Evolutionary conservation across 352 stramenopile species (phyloP).

Genomic region (Globisporangium lucens): DNA sequence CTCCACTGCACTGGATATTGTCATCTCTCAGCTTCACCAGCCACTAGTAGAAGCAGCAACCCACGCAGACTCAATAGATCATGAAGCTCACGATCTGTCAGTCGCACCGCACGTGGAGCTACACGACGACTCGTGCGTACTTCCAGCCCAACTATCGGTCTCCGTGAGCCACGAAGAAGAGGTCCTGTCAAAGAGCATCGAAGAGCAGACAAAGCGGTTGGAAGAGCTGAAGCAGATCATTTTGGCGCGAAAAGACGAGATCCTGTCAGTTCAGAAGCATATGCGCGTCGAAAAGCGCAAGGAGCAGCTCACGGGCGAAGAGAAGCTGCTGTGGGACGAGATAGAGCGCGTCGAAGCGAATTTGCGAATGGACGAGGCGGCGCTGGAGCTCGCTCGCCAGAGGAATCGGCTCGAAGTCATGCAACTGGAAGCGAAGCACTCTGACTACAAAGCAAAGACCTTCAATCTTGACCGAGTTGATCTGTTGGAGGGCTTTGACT

Average conservation of each 20-base stretch:
- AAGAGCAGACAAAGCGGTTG: constrained; percentile 50
- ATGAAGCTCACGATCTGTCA: neutral
- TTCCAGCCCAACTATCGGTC: constrained; percentile 12
- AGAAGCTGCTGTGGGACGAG: constrained; percentile 42
- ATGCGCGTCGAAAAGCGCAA: constrained; percentile 51
- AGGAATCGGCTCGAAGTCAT: constrained; percentile 46
- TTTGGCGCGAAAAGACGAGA: constrained; percentile 37
- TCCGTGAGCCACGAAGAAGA: constrained; percentile 36
- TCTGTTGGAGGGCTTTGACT: constrained; percentile 32
- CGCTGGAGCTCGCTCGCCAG: constrained; percentile 38
- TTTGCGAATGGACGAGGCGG: constrained; percentile 35
- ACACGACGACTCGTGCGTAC: neutral
- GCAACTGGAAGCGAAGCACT: constrained; percentile 37
- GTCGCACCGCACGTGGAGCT: neutral
- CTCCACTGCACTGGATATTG: neutral
- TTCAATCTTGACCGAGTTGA: constrained; percentile 12
- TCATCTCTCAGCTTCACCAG: constrained; percentile 7
- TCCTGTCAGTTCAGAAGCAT: constrained; percentile 40
- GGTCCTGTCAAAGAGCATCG: constrained; percentile 55
- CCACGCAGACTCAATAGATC: neutral
- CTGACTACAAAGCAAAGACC: neutral
- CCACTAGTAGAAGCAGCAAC: neutral
- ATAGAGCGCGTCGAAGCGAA: constrained; percentile 44
- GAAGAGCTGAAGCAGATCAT: constrained; percentile 44
- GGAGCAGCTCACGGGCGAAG: constrained; percentile 35